Base-by-base conservation (phyloP, 768 basidiomycete genomes). In the Cystobasidium ongulense region DNA sequence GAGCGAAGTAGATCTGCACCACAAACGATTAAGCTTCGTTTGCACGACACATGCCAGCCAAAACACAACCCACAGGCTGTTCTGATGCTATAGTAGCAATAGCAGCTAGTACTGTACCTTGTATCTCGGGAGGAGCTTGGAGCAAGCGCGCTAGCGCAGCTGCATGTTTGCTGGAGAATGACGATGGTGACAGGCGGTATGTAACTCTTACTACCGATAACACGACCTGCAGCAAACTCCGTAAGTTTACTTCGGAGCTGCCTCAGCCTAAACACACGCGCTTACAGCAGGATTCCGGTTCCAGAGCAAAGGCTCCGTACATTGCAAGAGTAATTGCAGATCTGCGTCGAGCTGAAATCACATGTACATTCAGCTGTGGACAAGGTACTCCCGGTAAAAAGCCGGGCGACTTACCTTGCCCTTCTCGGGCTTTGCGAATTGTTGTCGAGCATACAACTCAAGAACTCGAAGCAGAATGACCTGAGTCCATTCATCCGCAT, bases 401-500 rank as follows among this genome's bases (percentile, higher is more conserved):
- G 57, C 13, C 25, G 21, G 57, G 27, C 57, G 15, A 35, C 63
- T 64, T 18, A 38, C 39, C 54, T 59, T 33, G 8, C 67, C 74
- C 23, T 53, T 73, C 15, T 67, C 54, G 11, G 79, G 79, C 43
- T 76, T 76, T 15, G 38, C 23, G 59, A 78, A 78, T 62, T 78
- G 74, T 0, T 85, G 86, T 63, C 94, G 83, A 1, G 87, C 90
- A 79, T 99, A 99, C 73, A 90, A 84, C 70, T 88, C 81, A 36
- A 99, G 84, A 17, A 98, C 84, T 53, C 88, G 85, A 74, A 95
- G 84, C 23, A 92, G 81, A 57, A 88, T 86, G 5, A 89, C 86
- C 81, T 97, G 96, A 0, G 92, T 93, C 96, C 96, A 99, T 80
- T 96, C 95, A 78, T 99, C 96, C 2, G 89, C 88, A 78, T 99